Base-by-base conservation (phyloP, 2,329 filamentous ascomycete genomes). In the Neurospora crassa region DNA sequence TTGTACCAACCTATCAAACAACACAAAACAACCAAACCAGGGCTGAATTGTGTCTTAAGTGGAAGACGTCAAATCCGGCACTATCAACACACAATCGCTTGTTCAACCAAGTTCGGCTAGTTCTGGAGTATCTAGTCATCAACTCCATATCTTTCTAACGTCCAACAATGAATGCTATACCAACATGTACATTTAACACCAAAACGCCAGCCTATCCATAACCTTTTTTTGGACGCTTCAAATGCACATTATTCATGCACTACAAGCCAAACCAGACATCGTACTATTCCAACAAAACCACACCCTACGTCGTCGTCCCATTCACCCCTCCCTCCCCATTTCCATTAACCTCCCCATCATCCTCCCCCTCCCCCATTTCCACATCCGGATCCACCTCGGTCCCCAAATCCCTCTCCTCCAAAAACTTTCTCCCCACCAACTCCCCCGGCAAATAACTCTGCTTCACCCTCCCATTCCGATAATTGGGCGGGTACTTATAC, bases 401-500 rank as follows among this genome's bases (percentile, higher is more conserved):
- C 1, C 95, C 95, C 71, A 99, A 79, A 80, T 98, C 92, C 59
- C 85, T 83, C 5, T 94, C 89, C 77, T 96, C 93, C 45, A 98
- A 80, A 78, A 98, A 98, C 24, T 77, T 84, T 68, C 91, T 85
- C 0, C 90, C 93, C 43, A 84, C 79, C 8, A 99, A 80, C 70
- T 87, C 87, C 12, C 93, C 90, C 0, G 96, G 96, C n/a, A 99
- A 81, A 80, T 98, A 99, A 34, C 94, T 91, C 82, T 99, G 96
- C 74, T 84, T 87, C 0, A 98, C 95, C 75, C 83, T 88, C 0
- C 96, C 96, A 73, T 94, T 89, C 69, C 87, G 82, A 78, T 95
- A 99, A 76, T 97, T 92, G 0, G 96, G 96, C 75, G 97, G 97
- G 78, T 99, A 98, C 81, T 98, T 98, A 81, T 99, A 99, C 79